phyloP scores from a whole-genome alignment of 306 rosid species.

The Glycine latifolia region DNA sequence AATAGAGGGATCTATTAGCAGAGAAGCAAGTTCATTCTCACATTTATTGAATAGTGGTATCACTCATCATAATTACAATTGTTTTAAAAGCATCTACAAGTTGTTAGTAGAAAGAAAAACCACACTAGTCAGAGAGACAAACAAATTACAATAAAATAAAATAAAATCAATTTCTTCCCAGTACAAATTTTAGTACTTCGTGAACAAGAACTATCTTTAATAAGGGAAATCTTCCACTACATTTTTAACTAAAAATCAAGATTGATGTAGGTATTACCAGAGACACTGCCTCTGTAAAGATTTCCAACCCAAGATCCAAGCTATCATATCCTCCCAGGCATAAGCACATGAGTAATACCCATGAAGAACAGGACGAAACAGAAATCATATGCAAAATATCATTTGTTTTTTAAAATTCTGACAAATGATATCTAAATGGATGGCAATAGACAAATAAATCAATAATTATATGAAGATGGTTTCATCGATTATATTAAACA shows the following conservation, averaged over 20 bases:
- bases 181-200: not conserved
- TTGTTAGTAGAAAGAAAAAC: conserved; percentile 31
- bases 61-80: conserved; percentile 13
- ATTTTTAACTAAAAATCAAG: not conserved
- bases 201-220: not conserved
- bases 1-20: conserved; percentile 12
- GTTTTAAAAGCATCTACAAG: conserved; percentile 9
- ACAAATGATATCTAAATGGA: not conserved
- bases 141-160: not conserved
- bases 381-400: not conserved
- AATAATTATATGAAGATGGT: not conserved
- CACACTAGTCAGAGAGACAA: conserved; percentile 1
- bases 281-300: conserved; percentile 4
- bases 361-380: conserved; percentile 34
- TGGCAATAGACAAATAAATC: not conserved
- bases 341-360: conserved; percentile 24
- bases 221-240: no score
- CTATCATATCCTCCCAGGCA: not conserved
- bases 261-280: not conserved
- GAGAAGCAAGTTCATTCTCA: conserved; percentile 5
- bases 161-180: not conserved
- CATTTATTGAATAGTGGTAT: conserved; percentile 1
- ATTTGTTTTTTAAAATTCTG: not conserved
- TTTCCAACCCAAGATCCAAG: not conserved
- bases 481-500: conserved; percentile 2